A percentile compares a stretch with the other conserved stretches of the same genome.
These are phyloP conservation scores for Sugiyamaella americana DNA, from an alignment of 805 yeast species.

Conservation along the genomic window DNA sequence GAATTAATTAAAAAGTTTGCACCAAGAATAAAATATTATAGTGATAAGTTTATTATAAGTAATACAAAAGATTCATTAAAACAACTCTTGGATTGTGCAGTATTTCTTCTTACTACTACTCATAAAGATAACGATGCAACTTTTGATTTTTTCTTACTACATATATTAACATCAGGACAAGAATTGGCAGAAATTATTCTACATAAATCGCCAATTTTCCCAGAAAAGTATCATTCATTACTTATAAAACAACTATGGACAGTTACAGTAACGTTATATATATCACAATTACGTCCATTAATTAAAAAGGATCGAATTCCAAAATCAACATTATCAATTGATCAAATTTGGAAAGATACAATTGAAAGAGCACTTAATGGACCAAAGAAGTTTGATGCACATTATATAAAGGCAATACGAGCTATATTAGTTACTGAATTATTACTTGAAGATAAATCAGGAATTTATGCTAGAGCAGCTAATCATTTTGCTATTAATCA, in stretches of 20 bases:
- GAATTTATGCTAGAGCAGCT: slow-evolving; percentile 20
- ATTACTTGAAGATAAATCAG: slow-evolving; percentile 14
- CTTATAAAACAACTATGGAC: slow-evolving; percentile 18
- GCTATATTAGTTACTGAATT: slow-evolving; percentile 20
- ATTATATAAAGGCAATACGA: slow-evolving; percentile 21
- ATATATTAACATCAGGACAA: slow-evolving; percentile 27
- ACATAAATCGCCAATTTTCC: slow-evolving; percentile 12
- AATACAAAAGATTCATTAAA: slow-evolving; percentile 17
- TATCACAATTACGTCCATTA: slow-evolving; percentile 18
- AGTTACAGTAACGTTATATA: slow-evolving; percentile 15
- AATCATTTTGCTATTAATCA: slow-evolving; percentile 10
- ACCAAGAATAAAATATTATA: slow-evolving; percentile 15
- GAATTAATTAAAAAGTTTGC: slow-evolving; percentile 11
- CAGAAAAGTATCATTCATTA: slow-evolving; percentile 10
- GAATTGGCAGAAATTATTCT: slow-evolving; percentile 22
- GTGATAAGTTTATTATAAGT: slow-evolving; percentile 17
- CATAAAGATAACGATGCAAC: slow-evolving; percentile 20
- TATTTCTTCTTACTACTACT: slow-evolving; percentile 21
- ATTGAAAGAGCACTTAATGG: slow-evolving; percentile 19
- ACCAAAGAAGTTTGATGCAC: slow-evolving; percentile 16
- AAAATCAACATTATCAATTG: slow-evolving; percentile 4
- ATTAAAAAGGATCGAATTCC: slow-evolving; percentile 13
- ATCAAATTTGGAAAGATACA: slow-evolving; percentile 17
- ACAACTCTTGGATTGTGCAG: slow-evolving; percentile 19
- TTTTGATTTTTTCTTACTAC: slow-evolving; percentile 28